Evolutionary conservation across 495 filamentous ascomycete genomes (phyloP).

Genomic region (Penicillium diatomitis): DNA sequence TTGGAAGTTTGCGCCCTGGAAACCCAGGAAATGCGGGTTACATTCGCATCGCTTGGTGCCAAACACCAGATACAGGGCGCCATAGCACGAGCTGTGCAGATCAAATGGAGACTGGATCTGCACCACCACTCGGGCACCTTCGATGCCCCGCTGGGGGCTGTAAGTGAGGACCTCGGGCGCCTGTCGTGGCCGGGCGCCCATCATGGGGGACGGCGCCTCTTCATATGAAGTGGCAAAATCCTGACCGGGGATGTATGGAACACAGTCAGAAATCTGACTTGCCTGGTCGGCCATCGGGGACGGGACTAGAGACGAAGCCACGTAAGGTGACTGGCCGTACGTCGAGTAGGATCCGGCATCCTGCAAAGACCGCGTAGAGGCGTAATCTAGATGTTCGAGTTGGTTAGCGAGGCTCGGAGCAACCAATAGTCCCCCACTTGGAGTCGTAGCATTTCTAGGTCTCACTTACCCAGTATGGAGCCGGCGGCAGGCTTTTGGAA

Average conservation of each 20-base stretch:
- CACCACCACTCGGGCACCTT: slow-evolving; percentile 61
- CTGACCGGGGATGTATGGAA: slow-evolving; percentile 34
- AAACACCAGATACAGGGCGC: slow-evolving; percentile 61
- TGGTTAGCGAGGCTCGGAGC: no score
- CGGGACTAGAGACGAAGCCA: slow-evolving; percentile 36
- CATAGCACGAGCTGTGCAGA: slow-evolving; percentile 45
- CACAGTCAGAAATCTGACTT: slow-evolving; percentile 38
- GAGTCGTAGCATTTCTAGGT: not conserved
- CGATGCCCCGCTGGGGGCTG: slow-evolving; percentile 54
- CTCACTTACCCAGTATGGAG: slow-evolving; percentile 33
- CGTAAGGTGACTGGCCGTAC: slow-evolving; percentile 36
- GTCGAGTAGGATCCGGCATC: slow-evolving; percentile 36
- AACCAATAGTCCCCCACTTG: no score
- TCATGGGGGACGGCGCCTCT: slow-evolving; percentile 32
- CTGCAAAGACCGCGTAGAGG: slow-evolving; percentile 35
- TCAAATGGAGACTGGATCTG: slow-evolving; percentile 69
- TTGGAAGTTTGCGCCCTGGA: slow-evolving; percentile 48
- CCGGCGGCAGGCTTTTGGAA: slow-evolving; percentile 36
- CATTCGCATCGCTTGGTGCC: slow-evolving; percentile 60
- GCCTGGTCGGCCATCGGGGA: slow-evolving; percentile 38
- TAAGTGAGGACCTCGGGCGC: slow-evolving; percentile 56
- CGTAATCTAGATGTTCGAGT: slow-evolving; percentile 25
- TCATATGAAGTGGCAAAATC: slow-evolving; percentile 40
- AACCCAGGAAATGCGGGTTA: slow-evolving; percentile 50
- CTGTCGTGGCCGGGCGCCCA: slow-evolving; percentile 22